Base-by-base conservation (phyloP, 306 rosid genomes). In the Hylodesmum podocarpum region DNA sequence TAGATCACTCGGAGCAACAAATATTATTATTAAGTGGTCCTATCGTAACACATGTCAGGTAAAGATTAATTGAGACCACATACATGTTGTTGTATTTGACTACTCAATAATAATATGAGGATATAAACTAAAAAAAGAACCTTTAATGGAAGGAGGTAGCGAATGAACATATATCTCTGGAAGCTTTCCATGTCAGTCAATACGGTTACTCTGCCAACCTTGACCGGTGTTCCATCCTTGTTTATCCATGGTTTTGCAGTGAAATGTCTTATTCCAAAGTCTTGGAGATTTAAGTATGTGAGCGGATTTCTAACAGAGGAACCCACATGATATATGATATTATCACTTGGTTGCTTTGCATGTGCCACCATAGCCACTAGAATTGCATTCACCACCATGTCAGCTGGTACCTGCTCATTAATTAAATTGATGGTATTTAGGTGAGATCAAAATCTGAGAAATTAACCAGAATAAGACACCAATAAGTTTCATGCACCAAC, bases 341-440 rank as follows among this genome's bases (percentile, higher is more conserved):
- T 2, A 54, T 80, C 78, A 65, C 79, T 69, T 47, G 78, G 84
- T 5, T 85, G 65, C 49, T 91, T 75, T 41, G 90, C 87, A 65
- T 86, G 93, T 50, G 82, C 89, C 31, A 72, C 84, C 86, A 91
- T 89, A 0, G 92, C 83, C 34, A 81, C 93, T 5, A 91, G 69
- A 8, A 88, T 89, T 13, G 98, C 81, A 80, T 91, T 93, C 67
- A 93, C 97, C 76, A 93, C 98, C 85, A 89, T 72, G 25, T 93
- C 98, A 1, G 93, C 98, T 3, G 98, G 98, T 24, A 91, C 81
- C 98, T 93, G 87, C 24, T 12, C 70, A 18, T 12, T 50, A 39
- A 2, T 6, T 2, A 4, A 14, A 37, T 67, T 53, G 3, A 76
- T 25, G 27, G 3, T 3, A 25, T 41, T 39, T 0, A 15, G 73